Percentiles rank a stretch among this genome's conserved stretches.
These are phyloP conservation scores for Cyclotella baltica DNA, from an alignment of 108 stramenopile species.

Conservation along the genomic window DNA sequence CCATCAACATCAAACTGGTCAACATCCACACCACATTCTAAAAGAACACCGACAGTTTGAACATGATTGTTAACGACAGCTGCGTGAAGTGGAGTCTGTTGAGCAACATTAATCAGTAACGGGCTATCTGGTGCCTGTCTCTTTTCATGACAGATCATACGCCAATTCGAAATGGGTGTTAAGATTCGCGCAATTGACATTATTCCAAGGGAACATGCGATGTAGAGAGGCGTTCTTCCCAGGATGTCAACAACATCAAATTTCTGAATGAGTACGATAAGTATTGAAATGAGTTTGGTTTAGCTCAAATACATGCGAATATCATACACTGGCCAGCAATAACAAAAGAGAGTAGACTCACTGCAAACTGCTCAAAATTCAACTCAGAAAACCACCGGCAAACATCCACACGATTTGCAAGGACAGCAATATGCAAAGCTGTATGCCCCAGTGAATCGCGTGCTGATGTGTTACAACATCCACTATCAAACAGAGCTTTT, in stretches of 20 bases:
- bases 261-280: background rate
- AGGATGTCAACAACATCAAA: slow-evolving; percentile 43
- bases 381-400: slow-evolving; percentile 28
- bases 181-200: slow-evolving; percentile 24
- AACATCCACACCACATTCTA: slow-evolving; percentile 42
- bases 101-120: slow-evolving; percentile 24
- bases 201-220: slow-evolving; percentile 46
- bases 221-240: slow-evolving; percentile 46
- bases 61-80: slow-evolving; percentile 48
- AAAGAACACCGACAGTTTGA: slow-evolving; percentile 33
- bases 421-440: slow-evolving; percentile 43
- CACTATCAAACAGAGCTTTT: slow-evolving; percentile 36
- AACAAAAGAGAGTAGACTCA: background rate
- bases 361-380: slow-evolving; percentile 24
- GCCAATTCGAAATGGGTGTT: slow-evolving; percentile 32
- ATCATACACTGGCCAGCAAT: no score
- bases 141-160: slow-evolving; percentile 39
- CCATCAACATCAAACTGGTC: slow-evolving; percentile 32
- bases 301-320: no score
- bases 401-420: slow-evolving; percentile 17
- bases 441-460: slow-evolving; percentile 43
- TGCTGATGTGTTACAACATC: slow-evolving; percentile 25
- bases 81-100: slow-evolving; percentile 49
- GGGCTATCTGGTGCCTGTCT: slow-evolving; percentile 28
- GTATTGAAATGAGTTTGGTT: background rate